Conservation (phyloP, 2,329 filamentous ascomycete genomes). For the Akanthomyces muscarius region DNA sequence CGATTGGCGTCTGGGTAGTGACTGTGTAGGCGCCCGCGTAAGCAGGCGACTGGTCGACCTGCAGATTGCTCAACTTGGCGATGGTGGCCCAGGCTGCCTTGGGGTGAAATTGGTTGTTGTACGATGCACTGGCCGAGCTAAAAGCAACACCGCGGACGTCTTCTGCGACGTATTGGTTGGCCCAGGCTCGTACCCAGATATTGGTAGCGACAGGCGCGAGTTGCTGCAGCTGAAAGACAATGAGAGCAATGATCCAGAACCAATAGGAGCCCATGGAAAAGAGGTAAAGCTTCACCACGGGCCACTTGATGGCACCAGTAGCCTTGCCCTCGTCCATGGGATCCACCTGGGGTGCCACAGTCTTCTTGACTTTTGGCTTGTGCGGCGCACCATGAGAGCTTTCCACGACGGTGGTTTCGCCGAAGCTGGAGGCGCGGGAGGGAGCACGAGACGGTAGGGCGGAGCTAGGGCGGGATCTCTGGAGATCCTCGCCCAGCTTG, state of each 20-base stretch:
- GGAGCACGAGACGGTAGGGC: constrained; percentile 66
- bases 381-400: constrained; percentile 43
- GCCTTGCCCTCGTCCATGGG: constrained; percentile 73
- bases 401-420: constrained; percentile 56
- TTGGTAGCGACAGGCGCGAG: constrained; percentile 83
- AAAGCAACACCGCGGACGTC: constrained; percentile 22
- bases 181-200: constrained; percentile 93
- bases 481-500: constrained; percentile 79
- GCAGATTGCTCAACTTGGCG: constrained; percentile 33
- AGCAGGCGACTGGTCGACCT: constrained; percentile 10
- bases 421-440: constrained; percentile 73
- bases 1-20: constrained; percentile 19
- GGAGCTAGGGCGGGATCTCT: constrained; percentile 68
- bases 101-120: constrained; percentile 27
- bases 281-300: constrained; percentile 82
- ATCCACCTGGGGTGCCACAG: constrained; percentile 46
- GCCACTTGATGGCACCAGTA: constrained; percentile 80
- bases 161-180: constrained; percentile 72
- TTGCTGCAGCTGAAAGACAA: constrained; percentile 79
- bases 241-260: constrained; percentile 77
- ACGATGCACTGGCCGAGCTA: constrained; percentile 24
- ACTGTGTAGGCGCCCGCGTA: constrained; percentile 8
- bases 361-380: constrained; percentile 42
- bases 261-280: constrained; percentile 92
- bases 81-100: constrained; percentile 35